These are phyloP conservation scores for Tylopilus subfusipes DNA, from an alignment of 768 basidiomycete species.

Conservation along the genomic window DNA sequence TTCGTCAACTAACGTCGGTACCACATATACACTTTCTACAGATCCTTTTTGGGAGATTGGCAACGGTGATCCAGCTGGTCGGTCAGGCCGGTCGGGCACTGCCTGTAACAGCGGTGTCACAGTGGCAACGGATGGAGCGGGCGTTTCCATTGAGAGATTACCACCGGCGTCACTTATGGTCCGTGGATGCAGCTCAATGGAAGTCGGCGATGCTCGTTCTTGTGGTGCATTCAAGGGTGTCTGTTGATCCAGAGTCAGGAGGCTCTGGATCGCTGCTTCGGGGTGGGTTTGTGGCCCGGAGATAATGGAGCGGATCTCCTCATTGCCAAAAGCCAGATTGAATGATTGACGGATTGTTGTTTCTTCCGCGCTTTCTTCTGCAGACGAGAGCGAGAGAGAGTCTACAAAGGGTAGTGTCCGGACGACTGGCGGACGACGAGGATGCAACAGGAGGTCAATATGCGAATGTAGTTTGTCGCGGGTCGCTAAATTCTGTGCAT, in stretches of 20 bases:
- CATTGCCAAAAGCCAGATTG: constrained; percentile 30
- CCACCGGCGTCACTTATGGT: background rate
- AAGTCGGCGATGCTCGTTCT: background rate
- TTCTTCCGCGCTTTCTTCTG: constrained; percentile 68
- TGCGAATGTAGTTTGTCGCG: constrained; percentile 30
- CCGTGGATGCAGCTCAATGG: constrained; percentile 1
- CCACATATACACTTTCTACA: background rate
- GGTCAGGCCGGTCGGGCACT: background rate
- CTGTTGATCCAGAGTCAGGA: background rate
- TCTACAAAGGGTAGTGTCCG: constrained; percentile 65
- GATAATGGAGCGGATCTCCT: background rate
- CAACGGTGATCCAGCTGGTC: background rate
- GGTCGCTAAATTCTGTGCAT: constrained; percentile 15
- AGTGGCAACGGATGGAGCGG: background rate
- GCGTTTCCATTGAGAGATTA: background rate
- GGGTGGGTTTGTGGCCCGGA: constrained; percentile 1
- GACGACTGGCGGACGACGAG: constrained; percentile 73
- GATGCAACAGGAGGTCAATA: constrained; percentile 69
- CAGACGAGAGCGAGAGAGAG: constrained; percentile 53
- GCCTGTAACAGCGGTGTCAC: background rate
- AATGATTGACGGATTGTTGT: constrained; percentile 41
- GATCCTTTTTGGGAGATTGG: constrained; percentile 4
- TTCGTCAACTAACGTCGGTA: constrained; percentile 28
- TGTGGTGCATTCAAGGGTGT: background rate
- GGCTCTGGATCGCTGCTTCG: background rate